phyloP scores from a whole-genome alignment of 495 filamentous ascomycete genomes.

The Tuber indicum region DNA sequence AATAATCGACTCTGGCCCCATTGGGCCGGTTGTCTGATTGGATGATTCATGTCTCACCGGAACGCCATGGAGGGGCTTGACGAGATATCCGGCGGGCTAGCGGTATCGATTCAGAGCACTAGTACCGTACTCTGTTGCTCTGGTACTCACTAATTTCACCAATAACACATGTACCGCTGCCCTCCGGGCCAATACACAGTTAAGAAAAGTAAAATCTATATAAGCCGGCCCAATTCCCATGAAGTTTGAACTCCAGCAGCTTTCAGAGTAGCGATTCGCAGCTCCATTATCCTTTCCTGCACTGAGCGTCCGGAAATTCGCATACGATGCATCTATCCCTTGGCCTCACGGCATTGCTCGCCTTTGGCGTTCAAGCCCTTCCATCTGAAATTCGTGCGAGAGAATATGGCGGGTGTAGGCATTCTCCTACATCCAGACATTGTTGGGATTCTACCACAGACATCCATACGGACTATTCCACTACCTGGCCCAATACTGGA shows the following conservation, averaged over 20 bases:
- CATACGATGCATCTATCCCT: background rate
- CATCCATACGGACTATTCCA: constrained; percentile 54
- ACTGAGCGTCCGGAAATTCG: background rate
- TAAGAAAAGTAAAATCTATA: background rate
- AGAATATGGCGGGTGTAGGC: constrained; percentile 30
- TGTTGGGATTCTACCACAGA: constrained; percentile 47
- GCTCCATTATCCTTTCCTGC: background rate
- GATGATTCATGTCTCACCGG: background rate
- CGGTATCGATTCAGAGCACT: background rate
- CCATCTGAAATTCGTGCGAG: background rate
- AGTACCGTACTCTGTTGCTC: background rate
- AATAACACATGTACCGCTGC: background rate
- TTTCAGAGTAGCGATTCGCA: background rate
- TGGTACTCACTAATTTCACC: background rate
- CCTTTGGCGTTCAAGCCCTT: constrained; percentile 16
- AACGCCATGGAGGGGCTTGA: background rate
- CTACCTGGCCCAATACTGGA: constrained; percentile 48
- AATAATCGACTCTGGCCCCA: constrained; percentile 5
- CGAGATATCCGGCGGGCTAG: background rate
- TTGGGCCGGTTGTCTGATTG: background rate
- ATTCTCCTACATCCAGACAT: constrained; percentile 43
- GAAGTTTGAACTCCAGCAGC: background rate
- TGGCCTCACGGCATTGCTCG: constrained; percentile 5
- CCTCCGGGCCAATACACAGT: background rate
- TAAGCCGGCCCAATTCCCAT: background rate